Evolutionary conservation across 805 yeast species (phyloP), one percentile per base, ranked within the genome.

Genomic region (Metschnikowia kofuensis): DNA sequence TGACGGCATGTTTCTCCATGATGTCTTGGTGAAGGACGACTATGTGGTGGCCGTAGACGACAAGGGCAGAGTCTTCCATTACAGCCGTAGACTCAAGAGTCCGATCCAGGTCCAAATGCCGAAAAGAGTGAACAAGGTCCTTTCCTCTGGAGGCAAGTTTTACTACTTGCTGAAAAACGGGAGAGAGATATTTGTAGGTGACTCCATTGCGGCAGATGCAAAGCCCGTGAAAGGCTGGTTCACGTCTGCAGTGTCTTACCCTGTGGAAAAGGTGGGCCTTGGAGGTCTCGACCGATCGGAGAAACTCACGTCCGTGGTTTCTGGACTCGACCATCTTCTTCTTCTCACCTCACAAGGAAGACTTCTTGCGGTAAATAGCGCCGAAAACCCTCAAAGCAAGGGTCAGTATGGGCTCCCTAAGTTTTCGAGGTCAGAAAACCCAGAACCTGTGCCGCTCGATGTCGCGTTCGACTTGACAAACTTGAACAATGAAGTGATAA

Each of bases 351-450:
- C 74, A 36, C 60, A 73, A 10, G 90, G 91, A 0, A 73, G 80
- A 32, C 83, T 87, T 0, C 85, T 76, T 54, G 72, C 87, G 1
- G 72, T 82, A 10, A 77, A 87, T 13, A 82, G 95, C 0, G 39
- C 37, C 13, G 46, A 34, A 6, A 55, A 60, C 12, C 63, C 69
- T n/a, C 40, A 40, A 16, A 75, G 76, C 41, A 63, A 61, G 56
- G 98, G 98, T 4, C 97, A 94, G 68, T 88, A 79, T 66, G 98
- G 97, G 15, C 65, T 89, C 13, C 94, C 96, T 1, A 66, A 70
- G 12, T 79, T 74, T 54, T 81, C 96, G 1, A 91, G 87, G 48
- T 82, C 82, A 59, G 80, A 65, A 5, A 75, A 80, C 0, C 87
- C 72, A 75, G 13, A 76, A 76, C 54, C 60, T 63, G 53, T 67